Percentiles rank a stretch among this genome's conserved stretches.
Evolutionary conservation across 352 stramenopile genomes (phyloP).

Genomic region (Globisporangium barbulae): DNA sequence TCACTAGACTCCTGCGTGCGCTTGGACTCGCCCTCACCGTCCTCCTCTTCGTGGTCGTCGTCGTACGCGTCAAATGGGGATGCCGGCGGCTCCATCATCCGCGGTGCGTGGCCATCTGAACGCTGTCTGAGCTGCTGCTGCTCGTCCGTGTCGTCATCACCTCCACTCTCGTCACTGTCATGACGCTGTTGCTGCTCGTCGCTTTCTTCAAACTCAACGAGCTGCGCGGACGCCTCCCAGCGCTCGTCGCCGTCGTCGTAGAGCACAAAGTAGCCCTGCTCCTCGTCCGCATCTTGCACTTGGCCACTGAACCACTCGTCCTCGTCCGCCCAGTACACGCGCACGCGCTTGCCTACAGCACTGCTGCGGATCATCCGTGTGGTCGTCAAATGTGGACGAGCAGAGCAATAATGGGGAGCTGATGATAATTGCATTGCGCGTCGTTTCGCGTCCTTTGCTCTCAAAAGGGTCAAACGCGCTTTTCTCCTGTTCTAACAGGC

Average conservation of each 20-base stretch:
- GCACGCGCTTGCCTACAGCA: slow-evolving; percentile 58
- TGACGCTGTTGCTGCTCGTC: not conserved
- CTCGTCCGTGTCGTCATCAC: not conserved
- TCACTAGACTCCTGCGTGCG: not conserved
- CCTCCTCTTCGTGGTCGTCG: slow-evolving; percentile 18
- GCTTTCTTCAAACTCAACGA: slow-evolving; percentile 35
- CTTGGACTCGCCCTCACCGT: slow-evolving; percentile 4
- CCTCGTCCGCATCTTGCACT: slow-evolving; percentile 36
- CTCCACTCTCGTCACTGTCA: not conserved
- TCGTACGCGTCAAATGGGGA: slow-evolving; percentile 34
- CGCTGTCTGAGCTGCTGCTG: not conserved
- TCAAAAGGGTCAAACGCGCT: too few species aligned
- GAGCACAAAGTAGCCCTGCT: slow-evolving; percentile 57
- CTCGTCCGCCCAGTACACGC: slow-evolving; percentile 74
- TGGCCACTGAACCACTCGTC: slow-evolving; percentile 65
- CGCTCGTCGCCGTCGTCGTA: slow-evolving; percentile 84
- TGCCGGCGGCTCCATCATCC: slow-evolving; percentile 43
- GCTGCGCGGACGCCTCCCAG: slow-evolving; percentile 45
- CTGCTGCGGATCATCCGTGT: not conserved
- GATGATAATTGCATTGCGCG: not conserved
- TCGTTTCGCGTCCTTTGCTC: slow-evolving; percentile 2
- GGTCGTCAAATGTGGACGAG: not conserved
- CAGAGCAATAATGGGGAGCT: too few species aligned
- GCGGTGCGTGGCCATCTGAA: not conserved
- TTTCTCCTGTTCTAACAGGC: too few species aligned